A percentile compares a stretch with the other conserved stretches of the same genome.
Evolutionary conservation across 164 flowering plant genomes (phyloP).

Genomic region (Magnolia officinalis): DNA sequence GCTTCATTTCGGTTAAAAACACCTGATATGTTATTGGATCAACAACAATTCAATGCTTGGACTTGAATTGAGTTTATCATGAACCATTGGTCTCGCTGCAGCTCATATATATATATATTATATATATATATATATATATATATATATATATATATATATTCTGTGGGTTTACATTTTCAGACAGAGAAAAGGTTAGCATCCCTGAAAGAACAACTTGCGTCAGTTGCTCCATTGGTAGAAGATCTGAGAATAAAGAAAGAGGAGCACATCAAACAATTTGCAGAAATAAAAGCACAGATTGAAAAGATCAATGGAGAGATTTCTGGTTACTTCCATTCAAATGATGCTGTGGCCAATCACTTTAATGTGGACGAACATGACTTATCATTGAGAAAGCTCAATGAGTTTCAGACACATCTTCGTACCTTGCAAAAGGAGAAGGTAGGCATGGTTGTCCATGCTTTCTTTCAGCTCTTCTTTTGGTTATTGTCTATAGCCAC

Average conservation of each 20-base stretch:
- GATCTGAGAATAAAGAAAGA: constrained; percentile 64
- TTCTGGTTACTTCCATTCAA: constrained; percentile 46
- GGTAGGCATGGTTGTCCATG: constrained; percentile 34
- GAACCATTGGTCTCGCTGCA: background rate
- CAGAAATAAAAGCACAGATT: constrained; percentile 58
- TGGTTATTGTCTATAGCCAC: constrained; percentile 5
- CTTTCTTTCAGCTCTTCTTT: background rate
- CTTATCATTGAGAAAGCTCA: constrained; percentile 64
- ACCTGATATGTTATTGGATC: too few species aligned
- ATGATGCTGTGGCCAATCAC: constrained; percentile 20
- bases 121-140: too few species aligned
- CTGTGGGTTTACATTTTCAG: constrained; percentile 15
- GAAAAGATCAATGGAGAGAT: constrained; percentile 74
- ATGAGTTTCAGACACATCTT: constrained; percentile 62
- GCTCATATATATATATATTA: too few species aligned
- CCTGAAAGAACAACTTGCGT: constrained; percentile 69
- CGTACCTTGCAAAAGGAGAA: constrained; percentile 73
- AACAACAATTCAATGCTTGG: too few species aligned
- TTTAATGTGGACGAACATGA: constrained; percentile 54
- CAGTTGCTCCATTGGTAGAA: constrained; percentile 60
- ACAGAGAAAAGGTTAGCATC: constrained; percentile 47
- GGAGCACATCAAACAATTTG: constrained; percentile 67
- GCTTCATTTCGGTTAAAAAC: too few species aligned
- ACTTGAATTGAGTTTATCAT: background rate
- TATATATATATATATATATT: too few species aligned